Evolutionary conservation across 2,329 filamentous ascomycete genomes (phyloP).

Genomic region (Thelonectria olida): DNA sequence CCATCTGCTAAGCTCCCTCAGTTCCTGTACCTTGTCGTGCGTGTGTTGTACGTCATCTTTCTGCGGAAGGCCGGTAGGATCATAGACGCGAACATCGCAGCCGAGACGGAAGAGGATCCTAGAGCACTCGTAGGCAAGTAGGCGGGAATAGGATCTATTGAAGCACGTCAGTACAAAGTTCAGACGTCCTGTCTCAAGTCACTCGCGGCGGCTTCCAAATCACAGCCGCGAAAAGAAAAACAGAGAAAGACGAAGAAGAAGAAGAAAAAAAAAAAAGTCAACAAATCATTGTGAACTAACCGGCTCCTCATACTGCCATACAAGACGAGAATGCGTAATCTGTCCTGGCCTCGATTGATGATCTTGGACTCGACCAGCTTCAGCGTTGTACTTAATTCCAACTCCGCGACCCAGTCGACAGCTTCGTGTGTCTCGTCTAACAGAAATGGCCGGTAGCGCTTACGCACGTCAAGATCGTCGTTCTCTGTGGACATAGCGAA

Average conservation of each 20-base stretch:
- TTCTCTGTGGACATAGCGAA: slow-evolving; percentile 56
- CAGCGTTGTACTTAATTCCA: slow-evolving; percentile 64
- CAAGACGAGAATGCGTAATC: slow-evolving; percentile 66
- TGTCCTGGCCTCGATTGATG: slow-evolving; percentile 43
- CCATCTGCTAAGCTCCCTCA: slow-evolving; percentile 69
- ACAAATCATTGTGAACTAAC: slow-evolving; percentile 24
- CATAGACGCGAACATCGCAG: slow-evolving; percentile 71
- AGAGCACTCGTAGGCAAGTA: slow-evolving; percentile 67
- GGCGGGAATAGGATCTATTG: slow-evolving; percentile 63
- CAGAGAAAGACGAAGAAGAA: too few relatives aligned
- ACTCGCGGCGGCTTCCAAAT: neutral
- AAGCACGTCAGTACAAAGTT: neutral
- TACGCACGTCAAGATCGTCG: slow-evolving; percentile 56
- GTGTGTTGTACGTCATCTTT: slow-evolving; percentile 68
- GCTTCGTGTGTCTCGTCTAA: slow-evolving; percentile 46
- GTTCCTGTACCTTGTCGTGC: slow-evolving; percentile 70
- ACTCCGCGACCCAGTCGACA: slow-evolving; percentile 63
- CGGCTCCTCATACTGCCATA: slow-evolving; percentile 66
- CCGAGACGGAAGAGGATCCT: slow-evolving; percentile 71
- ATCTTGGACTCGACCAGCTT: slow-evolving; percentile 59
- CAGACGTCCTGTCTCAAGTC: neutral
- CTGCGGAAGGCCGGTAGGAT: slow-evolving; percentile 67
- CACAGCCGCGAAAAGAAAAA: neutral
- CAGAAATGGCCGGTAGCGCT: slow-evolving; percentile 67
- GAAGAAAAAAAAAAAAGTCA: neutral